Evolutionary conservation across 495 filamentous ascomycete species (phyloP).

Genomic region (Cercophora newfieldiana): DNA sequence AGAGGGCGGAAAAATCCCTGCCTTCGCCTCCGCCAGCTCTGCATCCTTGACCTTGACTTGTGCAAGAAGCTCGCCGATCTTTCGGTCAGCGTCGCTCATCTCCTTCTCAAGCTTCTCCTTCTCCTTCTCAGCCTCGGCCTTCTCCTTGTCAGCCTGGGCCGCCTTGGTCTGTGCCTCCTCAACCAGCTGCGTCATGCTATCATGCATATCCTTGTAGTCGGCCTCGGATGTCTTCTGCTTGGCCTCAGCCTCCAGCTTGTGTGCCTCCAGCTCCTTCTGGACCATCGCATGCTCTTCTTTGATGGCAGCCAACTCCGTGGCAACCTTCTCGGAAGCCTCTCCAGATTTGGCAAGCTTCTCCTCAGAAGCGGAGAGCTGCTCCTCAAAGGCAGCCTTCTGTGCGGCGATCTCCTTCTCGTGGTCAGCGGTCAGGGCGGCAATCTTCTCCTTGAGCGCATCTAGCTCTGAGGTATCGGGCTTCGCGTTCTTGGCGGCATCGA

Average conservation of each 20-base stretch:
- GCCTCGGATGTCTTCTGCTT: slow-evolving; percentile 49
- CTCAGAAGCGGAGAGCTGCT: slow-evolving; percentile 14
- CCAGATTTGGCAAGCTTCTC: slow-evolving; percentile 27
- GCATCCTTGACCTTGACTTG: slow-evolving; percentile 54
- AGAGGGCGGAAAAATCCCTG: slow-evolving; percentile 25
- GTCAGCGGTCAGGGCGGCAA: slow-evolving; percentile 28
- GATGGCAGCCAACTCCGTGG: slow-evolving; percentile 36
- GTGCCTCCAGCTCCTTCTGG: slow-evolving; percentile 48
- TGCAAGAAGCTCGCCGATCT: slow-evolving; percentile 47
- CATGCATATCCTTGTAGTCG: slow-evolving; percentile 59
- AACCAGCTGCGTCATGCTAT: slow-evolving; percentile 50
- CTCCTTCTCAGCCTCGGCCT: slow-evolving; percentile 29
- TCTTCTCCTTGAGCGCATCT: slow-evolving; percentile 42
- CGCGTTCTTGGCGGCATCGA: slow-evolving; percentile 52
- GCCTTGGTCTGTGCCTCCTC: slow-evolving; percentile 51
- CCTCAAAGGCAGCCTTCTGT: slow-evolving; percentile 42
- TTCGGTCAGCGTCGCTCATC: slow-evolving; percentile 35
- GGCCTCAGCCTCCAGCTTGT: slow-evolving; percentile 41
- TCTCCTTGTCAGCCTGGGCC: slow-evolving; percentile 39
- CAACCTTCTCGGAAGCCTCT: slow-evolving; percentile 32
- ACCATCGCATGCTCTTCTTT: slow-evolving; percentile 42
- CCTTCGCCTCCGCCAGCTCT: slow-evolving; percentile 55
- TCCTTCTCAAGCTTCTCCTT: slow-evolving; percentile 34
- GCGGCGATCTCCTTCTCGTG: slow-evolving; percentile 25
- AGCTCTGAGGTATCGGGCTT: slow-evolving; percentile 52